Percentiles rank a stretch among this genome's conserved stretches.
Conservation (phyloP, 192 early-diverging fungal genomes). For the Umbelopsis ramanniana region DNA sequence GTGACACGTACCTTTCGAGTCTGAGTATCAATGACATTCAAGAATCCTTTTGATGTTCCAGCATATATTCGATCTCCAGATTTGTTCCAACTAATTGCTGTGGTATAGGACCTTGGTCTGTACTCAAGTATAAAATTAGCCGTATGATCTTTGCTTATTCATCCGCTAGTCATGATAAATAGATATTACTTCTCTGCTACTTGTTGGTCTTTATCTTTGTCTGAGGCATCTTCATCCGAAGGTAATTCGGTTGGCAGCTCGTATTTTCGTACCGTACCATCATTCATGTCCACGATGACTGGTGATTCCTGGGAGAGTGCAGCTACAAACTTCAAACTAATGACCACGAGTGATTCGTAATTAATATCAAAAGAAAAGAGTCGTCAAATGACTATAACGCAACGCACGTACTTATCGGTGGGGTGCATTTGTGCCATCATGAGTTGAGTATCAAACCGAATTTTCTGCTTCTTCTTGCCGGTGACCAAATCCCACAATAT, state of each 20-base stretch:
- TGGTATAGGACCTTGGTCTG: constrained; percentile 28
- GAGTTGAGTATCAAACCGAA: constrained; percentile 73
- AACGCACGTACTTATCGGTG: constrained; percentile 64
- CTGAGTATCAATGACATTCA: constrained; percentile 63
- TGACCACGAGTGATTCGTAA: constrained; percentile 44
- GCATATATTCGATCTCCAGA: constrained; percentile 61
- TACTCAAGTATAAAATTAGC: neutral
- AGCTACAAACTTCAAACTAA: constrained; percentile 54
- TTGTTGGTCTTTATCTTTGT: constrained; percentile 11
- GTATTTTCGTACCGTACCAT: constrained; percentile 25
- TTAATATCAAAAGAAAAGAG: constrained; percentile 36
- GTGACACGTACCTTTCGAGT: constrained; percentile 51
- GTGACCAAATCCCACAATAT: constrained; percentile 86
- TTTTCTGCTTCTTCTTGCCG: constrained; percentile 54
- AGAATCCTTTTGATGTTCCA: constrained; percentile 69
- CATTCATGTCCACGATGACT: constrained; percentile 49
- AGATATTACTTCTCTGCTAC: constrained; percentile 5
- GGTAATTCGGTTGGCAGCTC: constrained; percentile 29
- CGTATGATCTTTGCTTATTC: neutral
- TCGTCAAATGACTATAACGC: constrained; percentile 28
- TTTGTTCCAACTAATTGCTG: constrained; percentile 36
- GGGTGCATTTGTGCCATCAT: constrained; percentile 80
- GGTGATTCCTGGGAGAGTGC: constrained; percentile 54
- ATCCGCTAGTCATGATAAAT: neutral
- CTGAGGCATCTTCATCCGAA: neutral